These are phyloP conservation scores for Blastosporella zonata DNA, from an alignment of 1,284 basidiomycete species.

Conservation along the genomic window DNA sequence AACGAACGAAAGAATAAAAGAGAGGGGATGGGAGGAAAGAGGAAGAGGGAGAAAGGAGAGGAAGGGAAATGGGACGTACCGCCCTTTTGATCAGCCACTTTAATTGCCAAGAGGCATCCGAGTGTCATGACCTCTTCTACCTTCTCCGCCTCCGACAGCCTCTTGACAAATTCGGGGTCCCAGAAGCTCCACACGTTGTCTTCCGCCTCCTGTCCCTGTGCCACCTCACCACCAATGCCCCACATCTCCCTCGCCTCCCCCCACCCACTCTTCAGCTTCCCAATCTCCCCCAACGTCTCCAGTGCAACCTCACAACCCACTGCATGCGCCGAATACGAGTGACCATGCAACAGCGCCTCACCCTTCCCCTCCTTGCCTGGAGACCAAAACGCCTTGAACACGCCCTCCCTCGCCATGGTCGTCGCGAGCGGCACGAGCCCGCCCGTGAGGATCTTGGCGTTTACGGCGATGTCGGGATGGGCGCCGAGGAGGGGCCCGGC, in stretches of 20 bases:
- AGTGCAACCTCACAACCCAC: conserved; percentile 91
- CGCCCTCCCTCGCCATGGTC: conserved; percentile 76
- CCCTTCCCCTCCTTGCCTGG: conserved; percentile 81
- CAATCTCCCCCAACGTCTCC: conserved; percentile 71
- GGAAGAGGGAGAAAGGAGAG: neutral
- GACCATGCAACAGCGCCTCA: conserved; percentile 90
- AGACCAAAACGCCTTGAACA: conserved; percentile 82
- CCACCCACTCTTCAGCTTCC: conserved; percentile 37
- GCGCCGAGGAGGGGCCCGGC: conserved; percentile 66
- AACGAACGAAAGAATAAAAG: too few relatives aligned
- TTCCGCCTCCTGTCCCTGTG: conserved; percentile 15
- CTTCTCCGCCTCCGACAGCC: conserved; percentile 52
- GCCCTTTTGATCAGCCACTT: conserved; percentile 58
- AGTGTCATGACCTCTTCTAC: conserved; percentile 85
- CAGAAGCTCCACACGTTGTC: conserved; percentile 86
- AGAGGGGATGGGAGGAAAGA: neutral
- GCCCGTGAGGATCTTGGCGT: conserved; percentile 94
- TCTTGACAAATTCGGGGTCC: conserved; percentile 70
- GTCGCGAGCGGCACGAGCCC: conserved; percentile 87
- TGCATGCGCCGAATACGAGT: conserved; percentile 92
- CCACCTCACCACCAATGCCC: conserved; percentile 18
- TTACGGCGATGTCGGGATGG: conserved; percentile 83
- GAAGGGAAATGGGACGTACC: conserved; percentile 40
- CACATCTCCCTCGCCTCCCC: conserved; percentile 40
- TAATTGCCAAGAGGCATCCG: conserved; percentile 85